Evolutionary conservation across 2,329 filamentous ascomycete genomes (phyloP).

Genomic region (Aplosporella prunicola): DNA sequence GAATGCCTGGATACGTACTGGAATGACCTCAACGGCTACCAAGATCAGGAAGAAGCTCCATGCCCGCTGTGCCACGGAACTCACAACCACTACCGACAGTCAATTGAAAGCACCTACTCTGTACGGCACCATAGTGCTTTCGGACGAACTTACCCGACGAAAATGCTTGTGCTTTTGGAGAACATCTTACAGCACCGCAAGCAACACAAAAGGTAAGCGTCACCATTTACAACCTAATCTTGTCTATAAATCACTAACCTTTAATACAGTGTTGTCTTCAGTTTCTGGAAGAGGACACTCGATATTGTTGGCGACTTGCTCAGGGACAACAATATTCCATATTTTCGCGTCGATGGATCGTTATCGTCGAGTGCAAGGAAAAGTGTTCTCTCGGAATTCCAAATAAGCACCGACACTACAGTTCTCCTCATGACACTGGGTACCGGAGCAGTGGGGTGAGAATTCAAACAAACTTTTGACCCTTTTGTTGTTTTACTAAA

Average conservation of each 20-base stretch:
- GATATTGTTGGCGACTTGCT: conserved; percentile 20
- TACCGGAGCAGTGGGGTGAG: conserved; percentile 23
- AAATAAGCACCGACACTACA: conserved; percentile 14
- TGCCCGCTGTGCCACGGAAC: conserved; percentile 4
- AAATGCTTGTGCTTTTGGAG: conserved; percentile 16
- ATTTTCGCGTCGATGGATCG: conserved; percentile 21
- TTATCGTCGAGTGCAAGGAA: conserved; percentile 15
- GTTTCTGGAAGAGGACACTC: conserved; percentile 27
- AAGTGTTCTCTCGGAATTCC: conserved; percentile 18
- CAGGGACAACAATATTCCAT: conserved; percentile 15
- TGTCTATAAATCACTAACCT: background rate
- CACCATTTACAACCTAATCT: background rate
- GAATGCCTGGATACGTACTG: conserved; percentile 1
- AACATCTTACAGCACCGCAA: conserved; percentile 15
- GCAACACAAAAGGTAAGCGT: conserved; percentile 16
- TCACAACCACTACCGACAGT: no score
- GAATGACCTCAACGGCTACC: background rate
- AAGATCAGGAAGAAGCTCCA: background rate
- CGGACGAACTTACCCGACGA: conserved; percentile 15
- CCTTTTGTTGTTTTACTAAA: background rate
- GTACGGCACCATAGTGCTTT: no score
- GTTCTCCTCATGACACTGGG: conserved; percentile 25
- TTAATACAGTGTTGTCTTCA: conserved; percentile 25
- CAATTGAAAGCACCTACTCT: no score
- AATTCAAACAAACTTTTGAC: background rate